Base-by-base conservation (phyloP, 75 land plant species). In the Selaginella moellendorffii region DNA sequence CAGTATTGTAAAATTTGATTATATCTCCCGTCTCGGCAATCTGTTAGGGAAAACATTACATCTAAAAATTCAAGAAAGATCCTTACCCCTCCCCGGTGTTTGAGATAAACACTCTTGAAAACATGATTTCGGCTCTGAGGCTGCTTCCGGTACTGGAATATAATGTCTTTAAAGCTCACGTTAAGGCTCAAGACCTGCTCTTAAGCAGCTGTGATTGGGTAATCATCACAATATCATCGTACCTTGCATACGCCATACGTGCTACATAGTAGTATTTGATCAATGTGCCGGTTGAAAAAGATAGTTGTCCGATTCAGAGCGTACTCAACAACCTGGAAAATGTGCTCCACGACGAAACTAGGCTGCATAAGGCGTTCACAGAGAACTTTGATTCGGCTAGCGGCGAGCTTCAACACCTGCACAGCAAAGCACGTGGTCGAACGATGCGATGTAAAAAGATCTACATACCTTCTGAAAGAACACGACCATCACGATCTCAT, bases 221-320 rank as follows among this genome's bases (percentile, higher is more conserved):
- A 36, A 14, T 5, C 14, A 36, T 14, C 14, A 36, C 22, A 54
- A 74, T 68, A 18, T n/a, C n/a, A n/a, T n/a, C n/a, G n/a, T n/a
- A 92, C 98, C 87, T 93, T 93, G 62, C 85, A 81, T 63, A 93
- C 85, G 56, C 87, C 96, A 82, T 93, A 93, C 27, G 83, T 75
- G 66, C 81, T 74, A 66, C 98, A 89, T 17, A 93, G 78, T 25
- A 93, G 82, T 29, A 93, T 67, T 72, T 93, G 98, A 67, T 93
- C 98, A 66, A 89, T 86, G 63, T 93, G 90, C n/a, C 98, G 82
- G 61, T 84, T 89, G 74, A 93, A 93, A 54, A 93, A 86, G 20
- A 93, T 75, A 58, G 79, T 42, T 58, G 90, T 85, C 58, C 70
- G 78, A 31, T 82, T 36, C 28, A 93, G 78, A 5, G 82, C 76